These are phyloP conservation scores for Zoysia pacifica DNA, from an alignment of 176 grass and related monocot species.

Conservation along the genomic window DNA sequence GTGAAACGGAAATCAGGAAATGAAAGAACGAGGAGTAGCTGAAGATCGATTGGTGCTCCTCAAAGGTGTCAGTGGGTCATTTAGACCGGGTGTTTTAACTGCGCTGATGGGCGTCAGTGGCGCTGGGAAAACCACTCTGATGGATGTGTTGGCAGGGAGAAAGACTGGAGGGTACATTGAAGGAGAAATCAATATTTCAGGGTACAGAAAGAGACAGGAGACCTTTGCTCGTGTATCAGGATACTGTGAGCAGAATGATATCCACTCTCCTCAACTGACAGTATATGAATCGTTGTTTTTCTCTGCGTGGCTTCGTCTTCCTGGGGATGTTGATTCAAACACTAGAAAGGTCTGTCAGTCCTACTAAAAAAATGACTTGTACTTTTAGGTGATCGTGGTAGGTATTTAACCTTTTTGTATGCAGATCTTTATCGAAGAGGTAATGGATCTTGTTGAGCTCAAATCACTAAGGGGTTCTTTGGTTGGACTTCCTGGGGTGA, in stretches of 20 bases:
- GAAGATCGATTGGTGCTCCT: constrained; percentile 76
- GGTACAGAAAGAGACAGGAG: constrained; percentile 87
- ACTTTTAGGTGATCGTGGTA: neutral
- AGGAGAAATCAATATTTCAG: constrained; percentile 80
- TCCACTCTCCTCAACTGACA: constrained; percentile 86
- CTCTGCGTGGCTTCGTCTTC: constrained; percentile 88
- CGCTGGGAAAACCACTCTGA: constrained; percentile 85
- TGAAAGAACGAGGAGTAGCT: constrained; percentile 70
- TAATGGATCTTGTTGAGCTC: constrained; percentile 94
- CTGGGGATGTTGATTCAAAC: constrained; percentile 64
- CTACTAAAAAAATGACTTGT: too few species aligned
- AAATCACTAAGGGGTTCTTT: constrained; percentile 61
- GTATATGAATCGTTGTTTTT: constrained; percentile 81
- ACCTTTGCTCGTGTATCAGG: constrained; percentile 92
- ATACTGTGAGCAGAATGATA: constrained; percentile 90
- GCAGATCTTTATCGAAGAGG: constrained; percentile 81
- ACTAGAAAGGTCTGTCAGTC: constrained; percentile 60
- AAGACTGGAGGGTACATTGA: constrained; percentile 85
- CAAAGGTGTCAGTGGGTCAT: constrained; percentile 82
- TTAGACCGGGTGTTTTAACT: constrained; percentile 90
- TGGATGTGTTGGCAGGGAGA: constrained; percentile 95
- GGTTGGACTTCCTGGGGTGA: constrained; percentile 78
- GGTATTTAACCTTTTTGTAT: constrained; percentile 29
- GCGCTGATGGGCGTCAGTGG: constrained; percentile 97
- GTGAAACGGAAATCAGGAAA: constrained; percentile 62